phyloP scores from a whole-genome alignment of 2,329 filamentous ascomycete species.

The Microdochium trichocladiopsis region DNA sequence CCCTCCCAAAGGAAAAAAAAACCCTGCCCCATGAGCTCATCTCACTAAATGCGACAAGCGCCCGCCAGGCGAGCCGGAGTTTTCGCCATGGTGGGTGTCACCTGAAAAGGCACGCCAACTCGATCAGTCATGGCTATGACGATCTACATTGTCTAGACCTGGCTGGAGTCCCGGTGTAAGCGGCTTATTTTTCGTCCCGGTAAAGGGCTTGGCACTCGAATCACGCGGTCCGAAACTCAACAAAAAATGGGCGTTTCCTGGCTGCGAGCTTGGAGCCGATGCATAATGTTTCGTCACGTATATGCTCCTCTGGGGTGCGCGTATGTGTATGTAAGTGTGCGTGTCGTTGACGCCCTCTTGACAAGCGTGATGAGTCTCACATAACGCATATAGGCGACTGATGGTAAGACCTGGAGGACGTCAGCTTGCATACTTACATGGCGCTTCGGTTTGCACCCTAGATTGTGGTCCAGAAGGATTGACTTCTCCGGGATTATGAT shows the following conservation, averaged over 20 bases:
- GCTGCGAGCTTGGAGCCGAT: no score
- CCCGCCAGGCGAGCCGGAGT: background rate
- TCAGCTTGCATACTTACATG: background rate
- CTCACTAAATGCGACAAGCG: background rate
- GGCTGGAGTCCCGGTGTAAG: background rate
- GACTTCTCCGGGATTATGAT: background rate
- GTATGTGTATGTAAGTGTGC: no score
- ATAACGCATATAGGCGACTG: no score
- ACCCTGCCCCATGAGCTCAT: background rate
- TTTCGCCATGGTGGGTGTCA: background rate
- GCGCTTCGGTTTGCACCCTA: background rate
- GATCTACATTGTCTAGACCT: background rate
- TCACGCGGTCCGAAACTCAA: no score
- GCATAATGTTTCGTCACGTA: no score
- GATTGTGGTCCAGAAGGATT: background rate
- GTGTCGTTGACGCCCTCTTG: no score
- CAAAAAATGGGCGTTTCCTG: no score
- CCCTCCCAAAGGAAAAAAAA: no score
- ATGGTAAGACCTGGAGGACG: no score
- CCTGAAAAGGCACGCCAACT: background rate
- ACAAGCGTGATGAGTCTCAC: background rate
- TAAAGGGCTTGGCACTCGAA: background rate
- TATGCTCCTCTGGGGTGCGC: no score
- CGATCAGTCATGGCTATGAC: background rate
- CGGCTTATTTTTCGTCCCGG: background rate